A percentile compares a stretch with the other conserved stretches of the same genome.
Conservation (phyloP, 768 basidiomycete species). For the Daedalea quercina region DNA sequence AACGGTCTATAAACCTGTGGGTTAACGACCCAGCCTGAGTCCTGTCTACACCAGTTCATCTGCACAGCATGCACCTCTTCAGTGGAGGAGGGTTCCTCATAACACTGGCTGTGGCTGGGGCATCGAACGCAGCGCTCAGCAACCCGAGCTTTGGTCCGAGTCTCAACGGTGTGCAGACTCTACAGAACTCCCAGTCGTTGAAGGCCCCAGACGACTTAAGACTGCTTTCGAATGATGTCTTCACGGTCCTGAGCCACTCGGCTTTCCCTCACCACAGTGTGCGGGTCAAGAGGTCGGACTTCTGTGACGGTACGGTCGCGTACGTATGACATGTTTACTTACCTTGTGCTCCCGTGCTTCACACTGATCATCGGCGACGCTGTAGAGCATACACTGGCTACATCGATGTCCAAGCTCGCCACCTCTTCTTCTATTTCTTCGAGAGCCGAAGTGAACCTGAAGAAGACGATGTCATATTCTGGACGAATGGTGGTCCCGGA, state of each 20-base stretch:
- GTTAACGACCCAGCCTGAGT: too few relatives aligned
- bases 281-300: constrained; percentile 33
- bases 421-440: constrained; percentile 42
- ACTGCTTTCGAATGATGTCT: neutral
- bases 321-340: too few relatives aligned
- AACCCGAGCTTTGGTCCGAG: too few relatives aligned
- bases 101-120: too few relatives aligned
- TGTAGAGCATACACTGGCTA: constrained; percentile 64
- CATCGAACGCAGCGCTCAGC: too few relatives aligned
- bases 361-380: neutral
- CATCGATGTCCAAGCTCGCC: constrained; percentile 57
- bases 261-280: constrained; percentile 36
- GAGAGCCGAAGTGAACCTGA: constrained; percentile 32
- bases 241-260: constrained; percentile 29
- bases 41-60: too few relatives aligned
- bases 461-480: constrained; percentile 23
- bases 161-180: too few relatives aligned
- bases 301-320: constrained; percentile 36
- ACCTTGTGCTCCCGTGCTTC: too few relatives aligned
- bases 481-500: constrained; percentile 23
- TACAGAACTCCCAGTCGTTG: too few relatives aligned
- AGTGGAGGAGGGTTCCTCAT: too few relatives aligned
- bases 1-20: too few relatives aligned
- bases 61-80: too few relatives aligned
- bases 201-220: neutral